Conservation (phyloP, 2,329 filamentous ascomycete genomes). For the Ascochyta pisi region DNA sequence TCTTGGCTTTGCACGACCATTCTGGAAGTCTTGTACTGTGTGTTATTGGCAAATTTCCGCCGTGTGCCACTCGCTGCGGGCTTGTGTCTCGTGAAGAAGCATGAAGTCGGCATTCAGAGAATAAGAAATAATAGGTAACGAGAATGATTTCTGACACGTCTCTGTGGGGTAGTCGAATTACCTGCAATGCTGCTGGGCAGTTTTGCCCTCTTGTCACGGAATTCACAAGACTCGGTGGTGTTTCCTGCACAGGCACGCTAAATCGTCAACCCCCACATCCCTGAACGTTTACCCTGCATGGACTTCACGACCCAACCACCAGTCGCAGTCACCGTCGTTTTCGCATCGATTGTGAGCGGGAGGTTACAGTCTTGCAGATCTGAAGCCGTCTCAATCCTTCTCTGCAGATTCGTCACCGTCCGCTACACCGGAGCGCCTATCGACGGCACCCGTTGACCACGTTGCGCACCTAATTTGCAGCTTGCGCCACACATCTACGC, state of each 20-base stretch:
- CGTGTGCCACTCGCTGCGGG: too few relatives aligned
- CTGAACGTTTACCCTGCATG: conserved; percentile 11
- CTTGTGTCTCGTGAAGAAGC: too few relatives aligned
- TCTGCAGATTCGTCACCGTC: neutral
- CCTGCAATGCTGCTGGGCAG: neutral
- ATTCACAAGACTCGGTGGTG: conserved; percentile 5
- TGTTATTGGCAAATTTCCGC: too few relatives aligned
- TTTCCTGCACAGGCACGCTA: conserved; percentile 10
- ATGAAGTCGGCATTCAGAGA: too few relatives aligned
- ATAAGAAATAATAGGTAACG: too few relatives aligned
- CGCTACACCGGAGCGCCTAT: neutral
- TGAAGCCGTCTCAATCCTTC: neutral
- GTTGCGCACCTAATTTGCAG: neutral
- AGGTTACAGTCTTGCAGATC: neutral
- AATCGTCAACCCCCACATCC: neutral
- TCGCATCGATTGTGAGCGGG: neutral
- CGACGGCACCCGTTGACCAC: neutral
- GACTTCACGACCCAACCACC: neutral
- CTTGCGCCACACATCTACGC: neutral
- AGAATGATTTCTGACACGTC: too few relatives aligned
- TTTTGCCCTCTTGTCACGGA: neutral
- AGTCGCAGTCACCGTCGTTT: conserved; percentile 5
- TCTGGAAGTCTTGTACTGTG: too few relatives aligned
- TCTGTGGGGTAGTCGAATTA: neutral
- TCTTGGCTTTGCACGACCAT: neutral